Evolutionary conservation across 2,329 filamentous ascomycete genomes (phyloP).

Genomic region (Colletotrichum sp.): DNA sequence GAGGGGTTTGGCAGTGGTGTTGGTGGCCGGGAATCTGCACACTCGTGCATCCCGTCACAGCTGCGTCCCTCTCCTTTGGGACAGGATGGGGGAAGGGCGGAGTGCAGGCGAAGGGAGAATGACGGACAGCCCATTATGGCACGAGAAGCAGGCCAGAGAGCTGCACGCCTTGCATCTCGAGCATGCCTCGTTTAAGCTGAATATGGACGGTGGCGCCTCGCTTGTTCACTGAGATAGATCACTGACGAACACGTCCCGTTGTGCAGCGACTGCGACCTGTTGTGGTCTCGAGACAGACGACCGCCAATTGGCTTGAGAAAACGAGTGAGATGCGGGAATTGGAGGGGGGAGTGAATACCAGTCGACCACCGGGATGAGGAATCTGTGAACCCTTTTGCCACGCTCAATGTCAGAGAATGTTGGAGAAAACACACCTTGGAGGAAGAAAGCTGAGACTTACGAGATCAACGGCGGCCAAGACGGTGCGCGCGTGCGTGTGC

Average conservation of each 20-base stretch:
- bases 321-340: background rate
- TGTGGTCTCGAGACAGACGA: background rate
- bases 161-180: background rate
- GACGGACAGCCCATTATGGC: background rate
- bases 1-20: background rate
- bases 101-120: background rate
- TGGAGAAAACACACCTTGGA: slow-evolving; percentile 15
- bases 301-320: background rate
- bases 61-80: slow-evolving; percentile 18
- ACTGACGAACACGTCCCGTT: background rate
- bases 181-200: background rate
- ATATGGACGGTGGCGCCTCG: background rate
- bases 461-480: slow-evolving; percentile 2
- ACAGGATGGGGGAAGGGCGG: background rate
- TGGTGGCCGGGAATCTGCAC: slow-evolving; percentile 20
- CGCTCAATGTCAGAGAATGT: background rate
- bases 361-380: background rate
- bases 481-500: background rate
- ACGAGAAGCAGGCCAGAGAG: background rate
- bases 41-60: slow-evolving; percentile 19
- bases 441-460: slow-evolving; percentile 16
- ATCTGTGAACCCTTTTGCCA: background rate
- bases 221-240: background rate
- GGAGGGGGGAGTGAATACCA: background rate
- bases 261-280: background rate